A percentile compares a stretch with the other conserved stretches of the same genome.
These are phyloP conservation scores for Houttuynia cordata DNA, from an alignment of 164 flowering plant genomes.

Conservation along the genomic window DNA sequence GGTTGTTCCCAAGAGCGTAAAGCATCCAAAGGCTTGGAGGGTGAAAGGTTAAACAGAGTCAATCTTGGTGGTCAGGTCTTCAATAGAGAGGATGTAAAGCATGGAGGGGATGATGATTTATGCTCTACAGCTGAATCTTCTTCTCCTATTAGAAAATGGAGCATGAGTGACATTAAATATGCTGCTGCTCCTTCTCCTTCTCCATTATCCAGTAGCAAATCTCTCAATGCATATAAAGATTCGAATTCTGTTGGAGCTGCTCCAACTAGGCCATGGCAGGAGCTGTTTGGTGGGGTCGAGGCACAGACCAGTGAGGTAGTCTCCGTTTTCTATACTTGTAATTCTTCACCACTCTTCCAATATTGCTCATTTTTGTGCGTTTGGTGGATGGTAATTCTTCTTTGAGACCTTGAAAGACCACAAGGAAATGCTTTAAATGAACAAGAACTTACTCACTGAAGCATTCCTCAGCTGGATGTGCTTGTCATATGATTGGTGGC, in stretches of 20 bases:
- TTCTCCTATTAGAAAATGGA: conserved; percentile 42
- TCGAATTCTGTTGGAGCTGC: conserved; percentile 1
- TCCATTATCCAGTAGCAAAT: conserved; percentile 16
- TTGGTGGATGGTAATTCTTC: too few relatives aligned
- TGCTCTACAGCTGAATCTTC: conserved; percentile 90
- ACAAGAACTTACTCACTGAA: too few relatives aligned
- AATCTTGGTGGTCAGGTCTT: conserved; percentile 5
- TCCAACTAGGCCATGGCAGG: conserved; percentile 17
- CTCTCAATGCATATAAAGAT: conserved; percentile 13
- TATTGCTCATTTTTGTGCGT: too few relatives aligned
- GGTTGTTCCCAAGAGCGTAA: conserved; percentile 20
- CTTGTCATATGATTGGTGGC: too few relatives aligned
- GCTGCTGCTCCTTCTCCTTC: conserved; percentile 41
- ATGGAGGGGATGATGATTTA: conserved; percentile 44
- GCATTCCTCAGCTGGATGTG: too few relatives aligned
- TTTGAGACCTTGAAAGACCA: too few relatives aligned
- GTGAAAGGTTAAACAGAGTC: conserved; percentile 15
- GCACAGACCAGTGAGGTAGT: conserved; percentile 25
- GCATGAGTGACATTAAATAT: conserved; percentile 25
- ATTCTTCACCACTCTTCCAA: too few relatives aligned
- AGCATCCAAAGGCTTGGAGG: conserved; percentile 25
- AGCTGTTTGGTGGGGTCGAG: conserved; percentile 15
- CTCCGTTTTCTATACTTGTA: too few relatives aligned
- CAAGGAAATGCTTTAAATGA: too few relatives aligned
- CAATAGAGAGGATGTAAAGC: conserved; percentile 15